Evolutionary conservation across 148 eudicot species (phyloP), one percentile per base, ranked within the genome.

Genomic region (Diospyros kaki): DNA sequence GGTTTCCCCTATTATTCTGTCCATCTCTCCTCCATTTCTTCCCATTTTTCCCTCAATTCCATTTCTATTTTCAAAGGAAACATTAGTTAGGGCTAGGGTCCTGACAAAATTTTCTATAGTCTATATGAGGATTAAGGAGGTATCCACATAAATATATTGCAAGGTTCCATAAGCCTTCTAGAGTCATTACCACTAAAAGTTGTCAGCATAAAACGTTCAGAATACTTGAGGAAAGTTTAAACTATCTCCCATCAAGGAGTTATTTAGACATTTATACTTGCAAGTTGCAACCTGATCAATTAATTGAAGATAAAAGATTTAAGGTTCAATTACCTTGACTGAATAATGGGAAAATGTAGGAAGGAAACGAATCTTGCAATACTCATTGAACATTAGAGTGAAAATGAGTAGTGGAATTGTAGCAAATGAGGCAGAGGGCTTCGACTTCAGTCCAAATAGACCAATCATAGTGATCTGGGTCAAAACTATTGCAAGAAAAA

Each of bases 391-490:
- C 81, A 90, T 58, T 43, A 94, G 9, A 6, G 94, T 91, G 55
- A 90, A 71, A 59, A 91, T 61, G 51, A 91, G 78, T 68, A 94
- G 90, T 5, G 97, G 94, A 68, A 94, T 78, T 10, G 95, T 87
- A 68, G 95, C 88, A 78, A 94, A 53, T 54, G 91, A 84, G 68
- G 97, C 97, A 65, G 84, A 85, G n/a, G 98, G 97, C 83, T 94
- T 94, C 50, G 87, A 84, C 82, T 94, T 94, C 74, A 94, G 76
- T 73, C 98, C 98, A 73, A 94, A 94, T 50, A 94, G 89, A 74
- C 98, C 98, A 72, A 94, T 87, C 98, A 94, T 94, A 6, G 95
- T 86, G 69, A 94, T 81, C 86, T 94, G 97, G 86, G 89, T 86
- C 69, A 91, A 87, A 66, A 91, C 50, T 11, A 94, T 86, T 17